Evolutionary conservation across 2,329 filamentous ascomycete species (phyloP).

Genomic region (Colletotrichum incanum): DNA sequence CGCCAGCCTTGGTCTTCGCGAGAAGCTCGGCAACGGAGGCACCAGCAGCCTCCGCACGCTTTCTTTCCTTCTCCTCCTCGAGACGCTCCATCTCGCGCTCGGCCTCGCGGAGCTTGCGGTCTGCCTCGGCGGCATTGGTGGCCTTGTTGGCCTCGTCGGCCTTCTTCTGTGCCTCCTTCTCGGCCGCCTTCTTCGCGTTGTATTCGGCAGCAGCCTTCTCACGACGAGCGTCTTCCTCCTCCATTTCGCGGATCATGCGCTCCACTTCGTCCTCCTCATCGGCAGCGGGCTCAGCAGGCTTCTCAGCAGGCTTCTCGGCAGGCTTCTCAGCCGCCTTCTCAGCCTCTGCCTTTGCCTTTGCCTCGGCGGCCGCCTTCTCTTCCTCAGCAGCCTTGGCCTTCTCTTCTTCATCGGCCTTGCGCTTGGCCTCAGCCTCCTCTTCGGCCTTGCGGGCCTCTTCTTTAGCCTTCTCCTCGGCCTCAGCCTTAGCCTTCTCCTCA

Average conservation of each 20-base stretch:
- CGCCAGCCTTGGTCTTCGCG: constrained; percentile 56
- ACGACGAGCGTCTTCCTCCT: constrained; percentile 67
- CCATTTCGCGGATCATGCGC: constrained; percentile 75
- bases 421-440: constrained; percentile 59
- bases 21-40: constrained; percentile 69
- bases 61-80: constrained; percentile 79
- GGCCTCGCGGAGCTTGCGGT: constrained; percentile 79
- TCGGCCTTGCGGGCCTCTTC: constrained; percentile 44
- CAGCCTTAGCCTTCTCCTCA: constrained; percentile 19
- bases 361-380: constrained; percentile 48
- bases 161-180: constrained; percentile 65
- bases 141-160: constrained; percentile 65
- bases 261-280: constrained; percentile 71
- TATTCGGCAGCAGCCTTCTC: constrained; percentile 62
- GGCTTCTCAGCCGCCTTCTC: constrained; percentile 49
- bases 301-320: constrained; percentile 37
- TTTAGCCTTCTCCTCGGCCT: constrained; percentile 27
- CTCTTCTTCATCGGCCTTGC: constrained; percentile 47
- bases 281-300: constrained; percentile 56
- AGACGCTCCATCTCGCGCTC: constrained; percentile 81
- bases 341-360: constrained; percentile 52
- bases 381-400: constrained; percentile 53
- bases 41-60: constrained; percentile 65
- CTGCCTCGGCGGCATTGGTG: constrained; percentile 68
- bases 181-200: constrained; percentile 59